These are phyloP conservation scores for Blechomonas ayalai DNA, from an alignment of 208 protist species.

Conservation along the genomic window DNA sequence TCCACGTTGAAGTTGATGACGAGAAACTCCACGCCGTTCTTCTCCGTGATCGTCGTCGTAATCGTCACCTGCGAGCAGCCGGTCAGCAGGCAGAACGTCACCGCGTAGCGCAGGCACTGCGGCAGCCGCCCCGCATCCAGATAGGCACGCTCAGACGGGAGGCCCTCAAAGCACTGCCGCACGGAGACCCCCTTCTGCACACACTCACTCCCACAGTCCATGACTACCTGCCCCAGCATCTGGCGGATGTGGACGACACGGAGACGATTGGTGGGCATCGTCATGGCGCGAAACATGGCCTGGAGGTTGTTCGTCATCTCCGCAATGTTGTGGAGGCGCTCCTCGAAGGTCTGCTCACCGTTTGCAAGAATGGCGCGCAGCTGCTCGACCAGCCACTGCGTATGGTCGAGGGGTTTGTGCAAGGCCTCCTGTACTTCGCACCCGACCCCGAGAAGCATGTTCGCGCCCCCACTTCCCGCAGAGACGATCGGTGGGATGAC, in stretches of 20 bases:
- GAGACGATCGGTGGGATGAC: conserved; percentile 55
- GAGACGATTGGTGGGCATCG: conserved; percentile 56
- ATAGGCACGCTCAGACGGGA: conserved; percentile 57
- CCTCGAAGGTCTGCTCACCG: conserved; percentile 36
- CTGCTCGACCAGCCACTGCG: conserved; percentile 57
- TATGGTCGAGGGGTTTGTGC: conserved; percentile 43
- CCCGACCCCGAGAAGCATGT: conserved; percentile 70
- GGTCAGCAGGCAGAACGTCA: conserved; percentile 35
- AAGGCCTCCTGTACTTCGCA: conserved; percentile 36
- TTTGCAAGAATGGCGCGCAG: conserved; percentile 48
- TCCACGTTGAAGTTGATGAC: conserved; percentile 73
- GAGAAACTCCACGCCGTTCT: conserved; percentile 71
- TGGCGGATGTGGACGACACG: conserved; percentile 76
- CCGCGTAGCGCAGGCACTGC: conserved; percentile 71
- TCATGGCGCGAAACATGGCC: conserved; percentile 56
- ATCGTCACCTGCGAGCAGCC: conserved; percentile 34
- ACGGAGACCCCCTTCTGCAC: conserved; percentile 46
- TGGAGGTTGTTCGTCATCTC: conserved; percentile 66
- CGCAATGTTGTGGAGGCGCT: conserved; percentile 43
- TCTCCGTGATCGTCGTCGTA: conserved; percentile 55
- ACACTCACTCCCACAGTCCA: conserved; percentile 76
- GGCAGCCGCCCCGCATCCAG: conserved; percentile 59
- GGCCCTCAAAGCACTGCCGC: conserved; percentile 60
- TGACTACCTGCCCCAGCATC: conserved; percentile 75
- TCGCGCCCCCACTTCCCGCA: conserved; percentile 27